These are phyloP conservation scores for Penicillium sp. DNA, from an alignment of 2,329 filamentous ascomycete genomes.

Conservation along the genomic window DNA sequence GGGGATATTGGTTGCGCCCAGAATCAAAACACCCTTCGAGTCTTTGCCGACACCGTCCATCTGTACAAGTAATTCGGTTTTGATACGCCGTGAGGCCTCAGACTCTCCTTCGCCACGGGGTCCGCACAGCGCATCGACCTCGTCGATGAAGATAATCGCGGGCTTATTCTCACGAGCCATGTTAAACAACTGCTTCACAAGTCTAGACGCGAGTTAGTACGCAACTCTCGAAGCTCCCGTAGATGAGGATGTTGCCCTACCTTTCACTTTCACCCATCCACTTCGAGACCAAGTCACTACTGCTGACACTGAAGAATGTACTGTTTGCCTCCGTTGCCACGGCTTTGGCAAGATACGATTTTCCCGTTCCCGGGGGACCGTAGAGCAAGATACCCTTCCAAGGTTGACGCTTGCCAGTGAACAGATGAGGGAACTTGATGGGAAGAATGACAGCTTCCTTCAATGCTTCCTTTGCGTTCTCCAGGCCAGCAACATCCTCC, in stretches of 20 bases:
- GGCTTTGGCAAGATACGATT: conserved; percentile 95
- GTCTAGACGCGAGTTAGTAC: conserved; percentile 49
- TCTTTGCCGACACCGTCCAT: conserved; percentile 99
- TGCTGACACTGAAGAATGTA: conserved; percentile 98
- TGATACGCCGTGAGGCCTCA: conserved; percentile 94
- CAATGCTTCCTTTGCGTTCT: conserved; percentile 90
- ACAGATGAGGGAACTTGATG: conserved; percentile 97
- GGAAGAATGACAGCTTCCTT: conserved; percentile 97
- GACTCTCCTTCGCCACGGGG: conserved; percentile 93
- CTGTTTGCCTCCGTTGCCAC: conserved; percentile 98
- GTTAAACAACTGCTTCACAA: conserved; percentile 94
- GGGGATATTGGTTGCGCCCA: conserved; percentile 96
- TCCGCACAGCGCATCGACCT: conserved; percentile 94
- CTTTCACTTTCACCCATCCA: conserved; percentile 99
- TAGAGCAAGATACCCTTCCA: conserved; percentile 98
- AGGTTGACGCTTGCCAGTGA: conserved; percentile 91
- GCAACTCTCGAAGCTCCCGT: background rate
- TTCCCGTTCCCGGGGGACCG: conserved; percentile 93
- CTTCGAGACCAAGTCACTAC: conserved; percentile 95
- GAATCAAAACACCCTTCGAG: conserved; percentile 86
- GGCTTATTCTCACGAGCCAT: conserved; percentile 98
- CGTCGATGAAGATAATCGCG: conserved; percentile 98
- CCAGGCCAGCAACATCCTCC: conserved; percentile 96
- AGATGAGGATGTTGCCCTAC: conserved; percentile 49
- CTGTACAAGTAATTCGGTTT: conserved; percentile 96